A percentile compares a stretch with the other conserved stretches of the same genome.
Evolutionary conservation across 805 yeast genomes (phyloP).

Genomic region (Metschnikowia chrysomelidarum): DNA sequence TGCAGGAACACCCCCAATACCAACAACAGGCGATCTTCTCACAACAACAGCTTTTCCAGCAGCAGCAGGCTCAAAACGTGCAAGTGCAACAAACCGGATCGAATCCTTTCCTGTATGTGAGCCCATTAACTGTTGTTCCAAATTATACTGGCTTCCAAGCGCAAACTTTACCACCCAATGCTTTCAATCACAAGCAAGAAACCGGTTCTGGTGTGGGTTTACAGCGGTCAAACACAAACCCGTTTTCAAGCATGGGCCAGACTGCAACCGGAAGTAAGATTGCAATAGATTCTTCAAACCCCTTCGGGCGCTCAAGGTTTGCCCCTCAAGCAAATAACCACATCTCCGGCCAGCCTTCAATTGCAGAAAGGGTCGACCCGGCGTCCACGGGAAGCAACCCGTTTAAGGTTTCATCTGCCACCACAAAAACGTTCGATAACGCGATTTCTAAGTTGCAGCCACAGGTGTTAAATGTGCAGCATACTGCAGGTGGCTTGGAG

Average conservation of each 20-base stretch:
- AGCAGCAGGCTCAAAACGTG: constrained; percentile 5
- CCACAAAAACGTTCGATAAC: constrained; percentile 31
- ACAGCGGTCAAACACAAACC: constrained; percentile 35
- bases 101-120: constrained; percentile 13
- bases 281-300: constrained; percentile 36
- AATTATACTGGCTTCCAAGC: constrained; percentile 13
- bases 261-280: constrained; percentile 12
- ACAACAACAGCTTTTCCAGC: constrained; percentile 13
- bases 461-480: constrained; percentile 43
- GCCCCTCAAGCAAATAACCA: constrained; percentile 23
- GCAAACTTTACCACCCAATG: constrained; percentile 1
- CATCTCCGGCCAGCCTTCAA: constrained; percentile 12
- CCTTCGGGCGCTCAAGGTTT: constrained; percentile 43
- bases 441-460: constrained; percentile 21
- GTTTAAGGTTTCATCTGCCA: constrained; percentile 45
- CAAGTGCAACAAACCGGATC: constrained; percentile 11
- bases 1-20: constrained; percentile 18
- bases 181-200: neutral
- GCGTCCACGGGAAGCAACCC: constrained; percentile 60
- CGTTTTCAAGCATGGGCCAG: constrained; percentile 28
- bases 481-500: constrained; percentile 76
- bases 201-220: constrained; percentile 11
- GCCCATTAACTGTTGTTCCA: constrained; percentile 10
- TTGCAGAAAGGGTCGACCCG: constrained; percentile 22
- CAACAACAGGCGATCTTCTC: constrained; percentile 10